These are phyloP conservation scores for Ophiostoma novo-ulmi DNA, from an alignment of 2,329 filamentous ascomycete genomes.

Conservation along the genomic window DNA sequence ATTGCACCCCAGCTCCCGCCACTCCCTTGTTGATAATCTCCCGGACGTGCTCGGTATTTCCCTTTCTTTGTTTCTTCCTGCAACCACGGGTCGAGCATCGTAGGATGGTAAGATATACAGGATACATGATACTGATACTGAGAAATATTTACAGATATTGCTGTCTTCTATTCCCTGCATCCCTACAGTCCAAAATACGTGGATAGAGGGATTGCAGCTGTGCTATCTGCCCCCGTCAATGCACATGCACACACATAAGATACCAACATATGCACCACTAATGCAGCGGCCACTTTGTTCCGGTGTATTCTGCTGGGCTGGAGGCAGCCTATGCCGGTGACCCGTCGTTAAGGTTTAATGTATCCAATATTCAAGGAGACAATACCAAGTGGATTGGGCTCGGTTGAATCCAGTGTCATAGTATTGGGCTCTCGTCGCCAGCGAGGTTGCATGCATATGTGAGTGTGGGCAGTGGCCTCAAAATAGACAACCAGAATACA, in stretches of 20 bases:
- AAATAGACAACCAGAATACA: not conserved
- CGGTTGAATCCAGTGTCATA: not conserved
- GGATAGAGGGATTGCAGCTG: not conserved
- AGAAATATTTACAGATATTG: not conserved
- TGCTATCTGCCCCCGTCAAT: not conserved
- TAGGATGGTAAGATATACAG: not conserved
- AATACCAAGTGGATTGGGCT: not conserved
- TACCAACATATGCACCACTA: not conserved
- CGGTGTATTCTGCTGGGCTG: not conserved
- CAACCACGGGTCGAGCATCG: too few species aligned
- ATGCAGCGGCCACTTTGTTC: slow-evolving; percentile 2
- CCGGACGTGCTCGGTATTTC: not conserved
- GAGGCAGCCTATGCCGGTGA: not conserved
- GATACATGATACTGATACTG: not conserved
- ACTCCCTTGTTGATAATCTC: not conserved
- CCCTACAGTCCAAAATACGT: not conserved
- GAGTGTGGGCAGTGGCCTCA: not conserved
- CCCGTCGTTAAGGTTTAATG: not conserved
- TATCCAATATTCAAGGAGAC: too few species aligned
- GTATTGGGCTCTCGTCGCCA: not conserved
- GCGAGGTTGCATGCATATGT: not conserved
- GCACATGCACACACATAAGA: not conserved
- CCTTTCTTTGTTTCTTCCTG: not conserved
- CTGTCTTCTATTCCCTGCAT: not conserved
- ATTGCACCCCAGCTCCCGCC: not conserved